phyloP scores from a whole-genome alignment of 495 filamentous ascomycete species.

The Parathielavia hyrcaniae region DNA sequence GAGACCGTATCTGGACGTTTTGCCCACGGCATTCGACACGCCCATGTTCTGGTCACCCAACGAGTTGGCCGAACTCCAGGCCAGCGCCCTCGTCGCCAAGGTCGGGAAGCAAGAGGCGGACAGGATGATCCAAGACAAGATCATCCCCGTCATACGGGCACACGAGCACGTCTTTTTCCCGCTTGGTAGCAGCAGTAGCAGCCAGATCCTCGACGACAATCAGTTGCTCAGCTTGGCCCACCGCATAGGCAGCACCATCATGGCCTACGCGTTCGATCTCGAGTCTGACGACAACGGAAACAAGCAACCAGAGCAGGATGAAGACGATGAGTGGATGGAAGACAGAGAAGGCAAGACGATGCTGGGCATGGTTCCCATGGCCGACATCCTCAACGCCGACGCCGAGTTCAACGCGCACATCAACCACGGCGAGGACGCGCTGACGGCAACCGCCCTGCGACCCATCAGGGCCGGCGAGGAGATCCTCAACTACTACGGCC shows the following conservation, averaged over 20 bases:
- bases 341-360: slow-evolving; percentile 57
- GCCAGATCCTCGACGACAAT: slow-evolving; percentile 38
- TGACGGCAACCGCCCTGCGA: slow-evolving; percentile 63
- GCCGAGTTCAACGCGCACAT: slow-evolving; percentile 74
- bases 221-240: slow-evolving; percentile 60
- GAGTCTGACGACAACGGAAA: slow-evolving; percentile 47
- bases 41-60: slow-evolving; percentile 80
- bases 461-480: slow-evolving; percentile 65
- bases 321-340: slow-evolving; percentile 56
- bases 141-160: slow-evolving; percentile 52
- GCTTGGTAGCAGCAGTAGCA: slow-evolving; percentile 26
- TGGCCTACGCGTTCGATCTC: slow-evolving; percentile 93
- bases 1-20: slow-evolving; percentile 73
- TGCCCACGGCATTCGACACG: slow-evolving; percentile 75
- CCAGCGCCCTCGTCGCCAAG: slow-evolving; percentile 66
- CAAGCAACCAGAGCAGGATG: slow-evolving; percentile 50
- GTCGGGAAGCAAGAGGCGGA: slow-evolving; percentile 73
- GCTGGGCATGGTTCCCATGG: slow-evolving; percentile 88
- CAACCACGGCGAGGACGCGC: slow-evolving; percentile 57
- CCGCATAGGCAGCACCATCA: slow-evolving; percentile 76
- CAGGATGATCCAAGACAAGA: slow-evolving; percentile 53
- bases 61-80: slow-evolving; percentile 70
- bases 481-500: slow-evolving; percentile 87
- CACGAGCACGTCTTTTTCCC: slow-evolving; percentile 47
- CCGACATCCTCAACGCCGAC: slow-evolving; percentile 89